These are phyloP conservation scores for Cucumis melo DNA, from an alignment of 306 rosid genomes.

Conservation along the genomic window DNA sequence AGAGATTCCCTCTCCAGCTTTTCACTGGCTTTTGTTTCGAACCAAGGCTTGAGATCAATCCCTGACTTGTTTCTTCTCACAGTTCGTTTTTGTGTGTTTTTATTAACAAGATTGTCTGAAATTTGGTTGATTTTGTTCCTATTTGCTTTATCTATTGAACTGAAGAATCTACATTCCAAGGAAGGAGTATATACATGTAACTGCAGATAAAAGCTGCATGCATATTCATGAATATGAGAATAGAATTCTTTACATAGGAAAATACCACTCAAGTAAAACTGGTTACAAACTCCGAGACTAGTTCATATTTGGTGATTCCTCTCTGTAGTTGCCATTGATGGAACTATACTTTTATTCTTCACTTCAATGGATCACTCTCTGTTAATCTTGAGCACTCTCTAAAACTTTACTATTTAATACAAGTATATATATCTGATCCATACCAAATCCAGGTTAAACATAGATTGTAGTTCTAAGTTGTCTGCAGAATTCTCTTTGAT, in stretches of 20 bases:
- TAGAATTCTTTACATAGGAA: slow-evolving; percentile 37
- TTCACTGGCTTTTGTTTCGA: slow-evolving; percentile 93
- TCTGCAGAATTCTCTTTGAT: not conserved
- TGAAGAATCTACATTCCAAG: slow-evolving; percentile 24
- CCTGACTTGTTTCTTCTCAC: slow-evolving; percentile 22
- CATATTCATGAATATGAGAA: slow-evolving; percentile 40
- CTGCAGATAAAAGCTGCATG: slow-evolving; percentile 31
- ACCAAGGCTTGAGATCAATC: slow-evolving; percentile 79
- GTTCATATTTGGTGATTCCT: not conserved
- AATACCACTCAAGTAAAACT: slow-evolving; percentile 7
- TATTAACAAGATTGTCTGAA: not conserved
- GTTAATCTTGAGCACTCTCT: not conserved
- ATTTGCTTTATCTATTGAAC: slow-evolving; percentile 9
- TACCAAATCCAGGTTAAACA: not conserved
- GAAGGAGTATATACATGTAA: slow-evolving; percentile 34
- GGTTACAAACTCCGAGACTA: not conserved
- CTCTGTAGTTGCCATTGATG: not conserved
- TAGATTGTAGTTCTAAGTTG: not conserved
- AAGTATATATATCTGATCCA: not conserved
- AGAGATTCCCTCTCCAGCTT: slow-evolving; percentile 86
- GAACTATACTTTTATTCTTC: not conserved
- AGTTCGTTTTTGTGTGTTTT: slow-evolving; percentile 7
- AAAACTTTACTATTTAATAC: not conserved
- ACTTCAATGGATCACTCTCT: not conserved
- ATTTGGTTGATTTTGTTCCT: slow-evolving; percentile 13